Evolutionary conservation across 1,284 basidiomycete genomes (phyloP), one percentile per base, ranked within the genome.

Genomic region (Takashimella koratensis): DNA sequence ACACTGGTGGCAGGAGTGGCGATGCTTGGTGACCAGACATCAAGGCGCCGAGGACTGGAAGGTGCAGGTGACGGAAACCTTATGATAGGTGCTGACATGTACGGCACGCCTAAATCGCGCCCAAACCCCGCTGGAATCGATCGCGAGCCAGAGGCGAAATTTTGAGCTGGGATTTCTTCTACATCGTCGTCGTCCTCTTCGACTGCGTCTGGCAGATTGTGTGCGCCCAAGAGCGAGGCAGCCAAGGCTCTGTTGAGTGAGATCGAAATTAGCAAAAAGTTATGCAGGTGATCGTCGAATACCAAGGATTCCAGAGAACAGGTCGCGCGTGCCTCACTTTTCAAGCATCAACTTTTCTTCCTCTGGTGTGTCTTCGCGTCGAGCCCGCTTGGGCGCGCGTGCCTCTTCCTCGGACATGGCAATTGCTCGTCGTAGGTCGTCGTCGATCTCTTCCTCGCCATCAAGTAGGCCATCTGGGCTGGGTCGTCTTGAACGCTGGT

Each of bases 311-410:
- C n/a, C n/a, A n/a, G n/a, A n/a, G n/a, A n/a, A n/a, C n/a, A n/a
- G n/a, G n/a, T n/a, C n/a, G n/a, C n/a, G n/a, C n/a, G n/a, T n/a
- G 16, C 30, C 69, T 47, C 42, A 74, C 72, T 74, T 67, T 27
- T 57, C 68, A 6, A 74, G 51, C 65, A 63, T 62, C 16, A 53
- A 51, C 3, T 67, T 40, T 51, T 74, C 72, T 25, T 71, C 70
- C 26, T 73, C 70, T 0, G 68, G 69, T 3, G 68, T 72, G n/a
- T 60, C 61, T 3, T 67, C 67, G 12, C 68, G 54, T 42, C 44
- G 59, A 22, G 49, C 56, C 36, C 60, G 46, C 45, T 67, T 68
- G 5, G 66, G 59, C 13, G 58, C 64, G 50, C 65, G 46, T 4
- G 52, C 50, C n/a, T 65, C 62, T 21, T 55, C 54, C 24, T 67